Evolutionary conservation across 768 basidiomycete genomes (phyloP).

Genomic region (Russula foetens): DNA sequence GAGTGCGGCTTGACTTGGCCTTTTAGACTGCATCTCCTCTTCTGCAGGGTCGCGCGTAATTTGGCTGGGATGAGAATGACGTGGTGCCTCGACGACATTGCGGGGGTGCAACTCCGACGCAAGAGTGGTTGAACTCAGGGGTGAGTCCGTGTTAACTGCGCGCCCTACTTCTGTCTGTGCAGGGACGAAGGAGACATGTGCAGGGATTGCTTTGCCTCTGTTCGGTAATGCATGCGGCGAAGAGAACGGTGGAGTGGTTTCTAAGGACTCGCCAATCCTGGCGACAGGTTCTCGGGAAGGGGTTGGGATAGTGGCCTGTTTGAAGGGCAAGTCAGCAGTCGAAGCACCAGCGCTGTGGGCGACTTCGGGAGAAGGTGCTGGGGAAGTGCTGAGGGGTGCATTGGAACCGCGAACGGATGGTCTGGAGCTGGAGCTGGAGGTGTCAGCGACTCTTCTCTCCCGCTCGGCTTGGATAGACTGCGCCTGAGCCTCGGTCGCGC

Average conservation of each 20-base stretch:
- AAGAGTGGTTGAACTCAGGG: conserved; percentile 14
- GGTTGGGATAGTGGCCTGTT: too few species aligned
- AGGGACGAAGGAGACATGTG: conserved; percentile 5
- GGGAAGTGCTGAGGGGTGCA: background rate
- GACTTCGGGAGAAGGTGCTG: background rate
- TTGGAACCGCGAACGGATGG: background rate
- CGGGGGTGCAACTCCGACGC: conserved; percentile 12
- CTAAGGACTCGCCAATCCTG: background rate
- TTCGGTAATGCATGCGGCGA: background rate
- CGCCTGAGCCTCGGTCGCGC: background rate
- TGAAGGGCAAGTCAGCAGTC: background rate
- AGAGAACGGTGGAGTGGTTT: background rate
- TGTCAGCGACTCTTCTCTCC: background rate
- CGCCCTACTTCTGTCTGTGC: conserved; percentile 14
- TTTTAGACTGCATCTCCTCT: background rate
- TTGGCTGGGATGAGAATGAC: background rate
- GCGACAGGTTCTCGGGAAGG: background rate
- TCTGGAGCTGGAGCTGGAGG: background rate
- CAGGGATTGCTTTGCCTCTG: background rate
- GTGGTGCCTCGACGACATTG: background rate
- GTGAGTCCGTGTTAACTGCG: conserved; percentile 12
- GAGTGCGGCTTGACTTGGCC: background rate
- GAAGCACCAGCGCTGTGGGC: background rate
- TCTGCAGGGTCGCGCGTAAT: background rate
- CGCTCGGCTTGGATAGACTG: conserved; percentile 8